phyloP scores from a whole-genome alignment of 805 yeast species.

The Yarrowia osloensis region DNA sequence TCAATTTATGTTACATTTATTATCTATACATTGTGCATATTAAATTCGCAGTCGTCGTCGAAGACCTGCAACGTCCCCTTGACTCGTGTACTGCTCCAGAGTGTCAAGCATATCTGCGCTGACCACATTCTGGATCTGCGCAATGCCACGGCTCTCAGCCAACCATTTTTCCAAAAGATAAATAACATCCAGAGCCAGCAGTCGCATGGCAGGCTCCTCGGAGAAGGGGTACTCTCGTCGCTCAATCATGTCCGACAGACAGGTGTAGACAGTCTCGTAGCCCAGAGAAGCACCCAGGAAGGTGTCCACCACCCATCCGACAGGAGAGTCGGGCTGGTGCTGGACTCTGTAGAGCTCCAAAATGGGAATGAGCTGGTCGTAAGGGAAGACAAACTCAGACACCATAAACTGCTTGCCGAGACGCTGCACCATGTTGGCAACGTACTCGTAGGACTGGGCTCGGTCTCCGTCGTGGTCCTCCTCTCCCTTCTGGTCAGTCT shows the following conservation, averaged over 20 bases:
- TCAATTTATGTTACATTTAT: constrained; percentile 19
- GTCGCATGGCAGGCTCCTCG: constrained; percentile 34
- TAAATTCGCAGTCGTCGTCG: constrained; percentile 28
- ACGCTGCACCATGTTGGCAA: constrained; percentile 45
- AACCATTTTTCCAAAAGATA: constrained; percentile 37
- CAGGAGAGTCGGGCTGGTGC: constrained; percentile 45
- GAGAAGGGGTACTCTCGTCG: constrained; percentile 42
- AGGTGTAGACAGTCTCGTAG: constrained; percentile 37
- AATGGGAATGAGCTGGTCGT: constrained; percentile 66
- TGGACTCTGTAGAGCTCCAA: constrained; percentile 59
- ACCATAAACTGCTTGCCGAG: constrained; percentile 67
- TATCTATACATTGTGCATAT: constrained; percentile 14
- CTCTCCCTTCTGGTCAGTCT: constrained; percentile 43
- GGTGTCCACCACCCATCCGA: constrained; percentile 46
- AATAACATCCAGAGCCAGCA: constrained; percentile 39
- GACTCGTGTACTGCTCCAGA: constrained; percentile 17
- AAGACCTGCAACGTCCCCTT: neutral
- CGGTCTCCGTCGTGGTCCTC: constrained; percentile 36
- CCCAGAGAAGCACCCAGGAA: constrained; percentile 43
- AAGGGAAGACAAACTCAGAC: constrained; percentile 79
- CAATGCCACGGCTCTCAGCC: constrained; percentile 31
- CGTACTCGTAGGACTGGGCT: constrained; percentile 43
- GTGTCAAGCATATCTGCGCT: constrained; percentile 2
- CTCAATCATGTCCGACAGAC: constrained; percentile 40
- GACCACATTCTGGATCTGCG: constrained; percentile 17